Evolutionary conservation across 2,329 filamentous ascomycete species (phyloP).

Genomic region (Colletotrichum phormii): DNA sequence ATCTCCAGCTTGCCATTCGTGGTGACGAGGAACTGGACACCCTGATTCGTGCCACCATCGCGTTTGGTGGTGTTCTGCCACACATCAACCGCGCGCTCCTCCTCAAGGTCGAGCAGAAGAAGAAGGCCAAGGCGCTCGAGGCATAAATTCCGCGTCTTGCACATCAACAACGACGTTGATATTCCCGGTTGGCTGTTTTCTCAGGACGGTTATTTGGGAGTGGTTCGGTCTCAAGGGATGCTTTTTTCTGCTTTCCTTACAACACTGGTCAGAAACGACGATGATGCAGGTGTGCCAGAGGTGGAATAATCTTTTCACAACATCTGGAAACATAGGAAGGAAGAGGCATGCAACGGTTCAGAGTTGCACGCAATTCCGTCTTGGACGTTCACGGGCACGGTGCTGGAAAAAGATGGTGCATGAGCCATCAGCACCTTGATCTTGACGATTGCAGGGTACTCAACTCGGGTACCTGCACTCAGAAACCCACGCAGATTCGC

Average conservation of each 20-base stretch:
- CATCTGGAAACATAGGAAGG: constrained; percentile 12
- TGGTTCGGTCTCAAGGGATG: constrained; percentile 26
- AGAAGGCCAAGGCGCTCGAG: constrained; percentile 73
- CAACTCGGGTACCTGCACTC: not conserved
- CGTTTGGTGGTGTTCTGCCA: constrained; percentile 96
- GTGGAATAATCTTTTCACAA: constrained; percentile 9
- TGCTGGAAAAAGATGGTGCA: constrained; percentile 8
- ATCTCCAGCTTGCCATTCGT: constrained; percentile 96
- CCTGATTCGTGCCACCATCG: constrained; percentile 96
- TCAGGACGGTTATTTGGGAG: constrained; percentile 24
- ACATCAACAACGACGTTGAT: constrained; percentile 8
- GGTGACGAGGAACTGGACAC: constrained; percentile 99
- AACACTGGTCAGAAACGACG: constrained; percentile 24
- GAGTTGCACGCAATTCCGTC: constrained; percentile 9
- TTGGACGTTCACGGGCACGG: constrained; percentile 12
- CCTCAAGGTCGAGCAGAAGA: constrained; percentile 97
- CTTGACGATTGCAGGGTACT: not conserved
- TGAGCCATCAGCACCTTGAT: constrained; percentile 20
- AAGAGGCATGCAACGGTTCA: constrained; percentile 15
- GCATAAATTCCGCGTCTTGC: constrained; percentile 28
- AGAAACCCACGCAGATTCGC: constrained; percentile 22
- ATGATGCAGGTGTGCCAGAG: constrained; percentile 22
- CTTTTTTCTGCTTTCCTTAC: constrained; percentile 23
- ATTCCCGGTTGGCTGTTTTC: constrained; percentile 31
- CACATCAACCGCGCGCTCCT: constrained; percentile 98